Conservation (phyloP, 768 basidiomycete genomes). For the Serendipita sp. region DNA sequence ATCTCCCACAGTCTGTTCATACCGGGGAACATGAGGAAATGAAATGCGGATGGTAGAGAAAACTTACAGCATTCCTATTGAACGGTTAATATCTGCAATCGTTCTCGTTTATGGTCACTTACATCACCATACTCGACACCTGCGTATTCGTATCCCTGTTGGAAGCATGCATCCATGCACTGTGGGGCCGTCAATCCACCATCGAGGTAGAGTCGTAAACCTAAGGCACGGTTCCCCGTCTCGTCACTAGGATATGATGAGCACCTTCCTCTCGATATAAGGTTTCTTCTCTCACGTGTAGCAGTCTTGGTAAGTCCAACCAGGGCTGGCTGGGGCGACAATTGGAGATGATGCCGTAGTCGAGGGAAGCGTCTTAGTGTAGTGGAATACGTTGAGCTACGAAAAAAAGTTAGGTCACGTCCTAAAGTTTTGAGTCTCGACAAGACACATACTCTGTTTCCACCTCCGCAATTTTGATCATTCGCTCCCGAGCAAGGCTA, state of each 20-base stretch:
- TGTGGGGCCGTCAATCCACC: conserved; percentile 32
- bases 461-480: background rate
- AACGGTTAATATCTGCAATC: too few species aligned
- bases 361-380: too few species aligned
- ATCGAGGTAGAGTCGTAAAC: conserved; percentile 18
- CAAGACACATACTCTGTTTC: background rate
- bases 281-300: too few species aligned
- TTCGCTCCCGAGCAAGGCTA: too few species aligned
- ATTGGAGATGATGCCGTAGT: too few species aligned
- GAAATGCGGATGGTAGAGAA: too few species aligned
- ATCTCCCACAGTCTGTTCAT: conserved; percentile 32
- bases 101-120: too few species aligned
- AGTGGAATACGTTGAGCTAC: background rate
- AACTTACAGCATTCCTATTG: too few species aligned
- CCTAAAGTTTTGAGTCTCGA: too few species aligned
- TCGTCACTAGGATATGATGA: conserved; percentile 3
- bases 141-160: conserved; percentile 24
- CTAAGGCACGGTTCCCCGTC: background rate
- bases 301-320: background rate
- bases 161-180: conserved; percentile 32
- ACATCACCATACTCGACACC: conserved; percentile 30
- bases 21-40: too few species aligned
- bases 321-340: background rate
- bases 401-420: too few species aligned
- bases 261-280: too few species aligned